Evolutionary conservation across 805 yeast genomes (phyloP).

Genomic region (Yamadazyma endophytica): DNA sequence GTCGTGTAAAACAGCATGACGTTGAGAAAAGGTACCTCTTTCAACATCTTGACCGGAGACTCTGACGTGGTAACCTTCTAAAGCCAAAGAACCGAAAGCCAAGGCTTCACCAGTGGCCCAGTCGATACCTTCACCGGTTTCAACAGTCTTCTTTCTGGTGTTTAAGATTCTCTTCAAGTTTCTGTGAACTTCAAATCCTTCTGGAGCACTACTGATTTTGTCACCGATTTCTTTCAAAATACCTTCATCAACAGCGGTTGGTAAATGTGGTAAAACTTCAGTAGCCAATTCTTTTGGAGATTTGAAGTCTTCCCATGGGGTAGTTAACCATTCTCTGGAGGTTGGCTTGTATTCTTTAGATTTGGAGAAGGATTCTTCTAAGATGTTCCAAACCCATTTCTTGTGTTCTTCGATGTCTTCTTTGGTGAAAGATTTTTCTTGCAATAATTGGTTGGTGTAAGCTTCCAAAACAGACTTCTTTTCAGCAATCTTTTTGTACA

Average conservation of each 20-base stretch:
- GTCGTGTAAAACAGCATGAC: constrained; percentile 97
- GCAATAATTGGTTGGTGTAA: constrained; percentile 73
- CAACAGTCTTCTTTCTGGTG: constrained; percentile 81
- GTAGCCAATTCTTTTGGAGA: constrained; percentile 95
- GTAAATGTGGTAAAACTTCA: constrained; percentile 92
- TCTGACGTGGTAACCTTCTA: constrained; percentile 96
- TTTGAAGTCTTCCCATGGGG: constrained; percentile 99
- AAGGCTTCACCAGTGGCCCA: constrained; percentile 99
- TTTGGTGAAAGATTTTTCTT: constrained; percentile 84
- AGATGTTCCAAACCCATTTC: constrained; percentile 94
- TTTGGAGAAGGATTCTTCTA: constrained; percentile 86
- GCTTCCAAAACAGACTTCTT: constrained; percentile 86
- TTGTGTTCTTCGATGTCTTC: constrained; percentile 94
- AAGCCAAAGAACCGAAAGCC: constrained; percentile 87
- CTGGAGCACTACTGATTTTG: constrained; percentile 79
- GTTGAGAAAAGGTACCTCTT: constrained; percentile 99
- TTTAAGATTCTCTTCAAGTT: constrained; percentile 92
- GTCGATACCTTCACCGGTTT: constrained; percentile 90
- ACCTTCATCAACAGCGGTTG: constrained; percentile 80
- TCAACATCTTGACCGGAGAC: constrained; percentile 99
- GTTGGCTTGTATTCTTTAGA: constrained; percentile 88
- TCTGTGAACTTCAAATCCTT: constrained; percentile 84
- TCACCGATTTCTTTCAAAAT: constrained; percentile 75
- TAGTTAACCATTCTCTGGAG: constrained; percentile 95
- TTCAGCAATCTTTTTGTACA: constrained; percentile 88